Evolutionary conservation across 176 grass and related monocot genomes (phyloP).

Genomic region (Ensete ventricosum): DNA sequence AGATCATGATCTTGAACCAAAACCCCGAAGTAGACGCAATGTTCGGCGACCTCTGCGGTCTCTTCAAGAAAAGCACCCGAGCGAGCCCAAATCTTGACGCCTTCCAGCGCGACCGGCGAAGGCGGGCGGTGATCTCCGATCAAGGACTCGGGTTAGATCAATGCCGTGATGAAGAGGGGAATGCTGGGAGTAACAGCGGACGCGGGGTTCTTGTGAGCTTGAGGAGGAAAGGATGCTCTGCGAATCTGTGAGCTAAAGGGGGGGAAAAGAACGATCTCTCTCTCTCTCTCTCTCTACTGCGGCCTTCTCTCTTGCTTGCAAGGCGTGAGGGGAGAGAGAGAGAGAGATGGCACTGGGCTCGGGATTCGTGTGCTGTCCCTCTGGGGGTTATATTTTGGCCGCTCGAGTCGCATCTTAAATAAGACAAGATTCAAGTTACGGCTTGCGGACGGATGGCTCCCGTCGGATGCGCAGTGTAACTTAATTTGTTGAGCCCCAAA

Average conservation of each 20-base stretch:
- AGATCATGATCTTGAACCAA: not conserved
- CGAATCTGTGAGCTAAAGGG: no score
- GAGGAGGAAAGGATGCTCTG: no score
- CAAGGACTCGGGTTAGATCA: not conserved
- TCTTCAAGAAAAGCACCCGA: not conserved
- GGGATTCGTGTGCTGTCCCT: no score
- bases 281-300: not conserved
- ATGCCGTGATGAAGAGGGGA: not conserved
- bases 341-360: not conserved
- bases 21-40: not conserved
- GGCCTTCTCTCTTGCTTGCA: not conserved
- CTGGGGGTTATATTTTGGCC: no score
- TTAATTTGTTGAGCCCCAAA: no score
- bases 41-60: not conserved
- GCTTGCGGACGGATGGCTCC: no score
- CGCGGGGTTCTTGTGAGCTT: not conserved
- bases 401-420: no score
- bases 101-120: no score
- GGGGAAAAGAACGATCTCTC: not conserved
- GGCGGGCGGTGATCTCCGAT: not conserved
- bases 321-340: not conserved
- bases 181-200: not conserved
- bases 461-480: no score
- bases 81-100: not conserved
- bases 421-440: no score